These are phyloP conservation scores for Nicotiana noctiflora DNA, from an alignment of 257 asterid species.

Conservation along the genomic window DNA sequence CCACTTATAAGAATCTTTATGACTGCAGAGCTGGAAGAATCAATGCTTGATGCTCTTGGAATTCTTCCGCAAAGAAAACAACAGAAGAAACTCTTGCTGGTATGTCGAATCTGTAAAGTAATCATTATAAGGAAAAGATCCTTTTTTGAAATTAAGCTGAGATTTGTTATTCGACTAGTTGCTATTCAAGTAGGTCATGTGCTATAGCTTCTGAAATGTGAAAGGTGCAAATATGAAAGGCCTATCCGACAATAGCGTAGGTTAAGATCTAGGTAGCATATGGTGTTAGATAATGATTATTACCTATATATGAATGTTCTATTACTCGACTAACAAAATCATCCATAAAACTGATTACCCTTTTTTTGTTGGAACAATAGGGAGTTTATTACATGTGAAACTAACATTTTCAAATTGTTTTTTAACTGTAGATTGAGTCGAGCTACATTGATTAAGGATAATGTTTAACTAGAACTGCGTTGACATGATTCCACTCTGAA, in stretches of 20 bases:
- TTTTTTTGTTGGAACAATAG: background rate
- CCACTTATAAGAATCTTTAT: conserved; percentile 17
- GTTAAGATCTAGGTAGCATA: background rate
- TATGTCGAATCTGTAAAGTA: conserved; percentile 28
- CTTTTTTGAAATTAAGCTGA: background rate
- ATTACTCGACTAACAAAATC: background rate
- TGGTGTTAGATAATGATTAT: background rate
- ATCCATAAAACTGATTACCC: background rate
- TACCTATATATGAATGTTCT: background rate
- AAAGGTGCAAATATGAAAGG: background rate
- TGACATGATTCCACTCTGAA: background rate
- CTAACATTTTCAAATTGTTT: background rate
- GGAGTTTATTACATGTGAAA: background rate
- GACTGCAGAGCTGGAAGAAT: conserved; percentile 82
- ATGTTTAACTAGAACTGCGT: background rate
- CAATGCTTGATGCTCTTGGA: conserved; percentile 95
- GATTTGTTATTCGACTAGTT: background rate
- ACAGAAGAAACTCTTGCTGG: conserved; percentile 86
- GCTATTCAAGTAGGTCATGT: background rate
- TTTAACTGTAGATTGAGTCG: background rate
- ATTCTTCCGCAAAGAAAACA: conserved; percentile 96
- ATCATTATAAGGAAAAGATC: background rate
- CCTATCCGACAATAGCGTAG: background rate
- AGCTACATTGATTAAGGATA: background rate
- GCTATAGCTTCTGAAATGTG: background rate